These are phyloP conservation scores for Dianthus caryophyllus DNA, from an alignment of 148 eudicot species.

Conservation along the genomic window DNA sequence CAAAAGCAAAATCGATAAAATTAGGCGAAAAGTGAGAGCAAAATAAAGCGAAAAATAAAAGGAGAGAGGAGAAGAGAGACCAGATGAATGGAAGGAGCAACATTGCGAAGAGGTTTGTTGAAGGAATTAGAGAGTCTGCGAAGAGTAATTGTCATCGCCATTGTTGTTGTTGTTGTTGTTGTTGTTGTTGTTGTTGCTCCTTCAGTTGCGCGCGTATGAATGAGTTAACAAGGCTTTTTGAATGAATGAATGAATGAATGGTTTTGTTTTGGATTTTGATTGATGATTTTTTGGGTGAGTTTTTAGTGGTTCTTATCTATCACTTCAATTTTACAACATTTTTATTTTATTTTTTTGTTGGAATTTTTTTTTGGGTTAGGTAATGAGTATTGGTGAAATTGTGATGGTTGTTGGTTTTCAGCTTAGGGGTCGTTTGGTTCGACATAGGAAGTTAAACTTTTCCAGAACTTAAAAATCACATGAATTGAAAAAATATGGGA, in stretches of 20 bases:
- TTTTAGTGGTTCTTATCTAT: slow-evolving; percentile 41
- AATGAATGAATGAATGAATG: neutral
- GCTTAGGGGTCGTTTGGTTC: too few relatives aligned
- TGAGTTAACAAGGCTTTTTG: neutral
- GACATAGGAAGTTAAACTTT: too few relatives aligned
- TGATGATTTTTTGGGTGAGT: slow-evolving; percentile 30
- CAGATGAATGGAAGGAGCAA: slow-evolving; percentile 60
- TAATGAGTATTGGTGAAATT: neutral
- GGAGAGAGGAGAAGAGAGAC: slow-evolving; percentile 24
- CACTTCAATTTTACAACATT: neutral
- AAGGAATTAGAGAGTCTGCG: slow-evolving; percentile 68
- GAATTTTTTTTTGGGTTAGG: neutral
- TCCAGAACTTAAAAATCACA: too few relatives aligned
- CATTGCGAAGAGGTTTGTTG: slow-evolving; percentile 62
- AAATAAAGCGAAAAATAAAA: too few relatives aligned
- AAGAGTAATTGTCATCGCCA: slow-evolving; percentile 94
- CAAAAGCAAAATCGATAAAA: too few relatives aligned
- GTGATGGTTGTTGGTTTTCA: neutral
- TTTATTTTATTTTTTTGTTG: too few relatives aligned
- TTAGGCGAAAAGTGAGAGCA: too few relatives aligned
- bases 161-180: neutral
- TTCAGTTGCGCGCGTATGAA: neutral
- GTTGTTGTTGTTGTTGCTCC: neutral
- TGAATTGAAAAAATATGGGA: too few relatives aligned
- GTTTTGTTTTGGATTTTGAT: too few relatives aligned